Evolutionary conservation across 2,329 filamentous ascomycete genomes (phyloP), one percentile per base, ranked within the genome.

Genomic region (Monosporascus sp.): DNA sequence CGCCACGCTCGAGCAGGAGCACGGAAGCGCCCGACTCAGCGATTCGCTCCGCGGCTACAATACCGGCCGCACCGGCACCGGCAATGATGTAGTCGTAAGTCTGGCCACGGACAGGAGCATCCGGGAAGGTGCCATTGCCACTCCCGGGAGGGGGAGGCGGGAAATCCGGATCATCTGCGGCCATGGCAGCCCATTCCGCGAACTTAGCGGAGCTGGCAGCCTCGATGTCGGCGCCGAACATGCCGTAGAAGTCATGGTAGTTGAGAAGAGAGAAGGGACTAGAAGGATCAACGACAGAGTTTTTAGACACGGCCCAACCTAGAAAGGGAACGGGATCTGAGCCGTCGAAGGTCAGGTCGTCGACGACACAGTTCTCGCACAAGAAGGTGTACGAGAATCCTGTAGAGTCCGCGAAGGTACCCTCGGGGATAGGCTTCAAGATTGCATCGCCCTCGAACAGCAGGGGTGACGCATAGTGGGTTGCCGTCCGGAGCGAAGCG

Each of bases 381-480:
- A 81, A 70, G 65, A 81, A 82, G 1, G 79, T 81, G 58, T 77
- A 79, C 3, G 75, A 75, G 62, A 74, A 75, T 56, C 80, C 75
- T 1, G 78, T 81, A 56, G 65, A 67, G 68, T 80, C 81, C 53
- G 79, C 64, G 22, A 74, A 79, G 1, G 77, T 79, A 27, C 78
- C 77, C 22, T 77, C 75, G 24, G 75, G 66, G 55, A 81, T 80
- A 15, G 76, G 71, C 1, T 63, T 62, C 17, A 75, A 60, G 9
- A 69, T 68, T 31, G 74, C 70, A 22, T 68, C 68, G 15, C 69
- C 71, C 4, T 71, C 69, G 60, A 77, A 76, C 17, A 73, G 65
- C 2, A 72, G 65, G 0, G 78, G 78, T 48, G 72, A 73, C 50
- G 72, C 64, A 61, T 80, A 81, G 20, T 70, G 71, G 43, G 67